These are phyloP conservation scores for Arthrinium puccinioides DNA, from an alignment of 2,329 filamentous ascomycete genomes.

Conservation along the genomic window DNA sequence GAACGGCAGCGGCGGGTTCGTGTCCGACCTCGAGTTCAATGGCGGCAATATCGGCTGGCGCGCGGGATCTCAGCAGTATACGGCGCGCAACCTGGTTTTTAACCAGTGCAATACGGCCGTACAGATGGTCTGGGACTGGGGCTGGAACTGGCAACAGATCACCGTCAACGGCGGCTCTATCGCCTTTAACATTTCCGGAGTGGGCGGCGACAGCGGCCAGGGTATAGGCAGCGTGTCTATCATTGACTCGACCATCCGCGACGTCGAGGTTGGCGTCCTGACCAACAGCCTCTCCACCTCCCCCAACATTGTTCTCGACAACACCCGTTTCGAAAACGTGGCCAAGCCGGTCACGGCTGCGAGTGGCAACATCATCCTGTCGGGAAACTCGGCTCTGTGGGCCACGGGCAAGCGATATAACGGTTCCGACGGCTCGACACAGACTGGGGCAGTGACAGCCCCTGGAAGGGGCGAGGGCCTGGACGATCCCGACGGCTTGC, in stretches of 20 bases:
- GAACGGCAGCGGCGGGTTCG: slow-evolving; percentile 51
- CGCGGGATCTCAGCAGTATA: slow-evolving; percentile 55
- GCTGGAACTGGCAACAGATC: slow-evolving; percentile 28
- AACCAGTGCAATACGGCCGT: slow-evolving; percentile 44
- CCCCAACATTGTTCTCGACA: slow-evolving; percentile 40
- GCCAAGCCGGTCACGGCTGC: not conserved
- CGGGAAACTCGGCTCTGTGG: not conserved
- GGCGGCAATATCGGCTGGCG: slow-evolving; percentile 49
- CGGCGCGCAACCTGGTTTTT: slow-evolving; percentile 48
- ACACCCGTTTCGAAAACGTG: slow-evolving; percentile 37
- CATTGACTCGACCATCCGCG: slow-evolving; percentile 46
- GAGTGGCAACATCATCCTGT: not conserved
- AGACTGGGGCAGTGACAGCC: not conserved
- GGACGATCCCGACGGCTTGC: slow-evolving; percentile 9
- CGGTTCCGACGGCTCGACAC: not conserved
- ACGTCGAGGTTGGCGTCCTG: slow-evolving; percentile 40
- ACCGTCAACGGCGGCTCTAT: slow-evolving; percentile 1
- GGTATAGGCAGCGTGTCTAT: slow-evolving; percentile 47
- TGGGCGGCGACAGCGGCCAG: slow-evolving; percentile 23
- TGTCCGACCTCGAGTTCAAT: slow-evolving; percentile 51
- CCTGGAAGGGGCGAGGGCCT: slow-evolving; percentile 5
- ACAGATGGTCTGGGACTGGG: slow-evolving; percentile 53
- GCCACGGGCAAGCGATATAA: not conserved
- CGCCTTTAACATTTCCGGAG: slow-evolving; percentile 34
- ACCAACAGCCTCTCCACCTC: slow-evolving; percentile 33